A percentile compares a stretch with the other conserved stretches of the same genome.
Evolutionary conservation across 2,329 filamentous ascomycete species (phyloP).

Genomic region (Raffaelea ambrosiae): DNA sequence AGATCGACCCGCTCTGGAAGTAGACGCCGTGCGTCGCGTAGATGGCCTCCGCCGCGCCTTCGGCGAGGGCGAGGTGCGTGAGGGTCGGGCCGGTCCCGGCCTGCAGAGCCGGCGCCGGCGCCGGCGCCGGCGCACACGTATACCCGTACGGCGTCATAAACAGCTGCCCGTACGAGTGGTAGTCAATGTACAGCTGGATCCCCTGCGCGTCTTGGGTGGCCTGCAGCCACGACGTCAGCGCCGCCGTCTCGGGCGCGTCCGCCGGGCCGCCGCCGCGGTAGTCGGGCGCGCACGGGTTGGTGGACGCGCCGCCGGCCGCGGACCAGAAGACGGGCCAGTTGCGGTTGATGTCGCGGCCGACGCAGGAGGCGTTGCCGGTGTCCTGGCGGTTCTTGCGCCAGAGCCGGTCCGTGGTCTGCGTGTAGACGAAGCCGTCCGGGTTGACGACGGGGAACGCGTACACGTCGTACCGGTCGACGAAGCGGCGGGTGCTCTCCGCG

Average conservation of each 20-base stretch:
- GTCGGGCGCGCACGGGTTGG: conserved; percentile 33
- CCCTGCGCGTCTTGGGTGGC: conserved; percentile 30
- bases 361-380: conserved; percentile 38
- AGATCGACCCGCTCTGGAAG: conserved; percentile 43
- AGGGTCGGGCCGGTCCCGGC: too few relatives aligned
- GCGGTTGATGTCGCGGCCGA: conserved; percentile 50
- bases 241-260: conserved; percentile 41
- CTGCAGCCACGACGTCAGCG: conserved; percentile 29
- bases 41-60: conserved; percentile 42
- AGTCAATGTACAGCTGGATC: conserved; percentile 55
- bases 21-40: conserved; percentile 27
- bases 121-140: conserved; percentile 38
- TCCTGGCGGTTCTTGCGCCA: conserved; percentile 54
- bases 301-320: conserved; percentile 32
- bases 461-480: conserved; percentile 53
- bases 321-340: conserved; percentile 36
- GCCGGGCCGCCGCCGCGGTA: conserved; percentile 29
- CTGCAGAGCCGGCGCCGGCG: conserved; percentile 39
- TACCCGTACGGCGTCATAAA: conserved; percentile 57
- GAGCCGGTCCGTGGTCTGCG: conserved; percentile 45
- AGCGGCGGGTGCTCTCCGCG: not conserved
- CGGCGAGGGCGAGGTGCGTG: too few relatives aligned
- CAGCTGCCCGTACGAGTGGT: conserved; percentile 55
- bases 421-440: conserved; percentile 53
- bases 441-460: conserved; percentile 57